These are phyloP conservation scores for Brassica cretica DNA, from an alignment of 345 rosid genomes.

Conservation along the genomic window DNA sequence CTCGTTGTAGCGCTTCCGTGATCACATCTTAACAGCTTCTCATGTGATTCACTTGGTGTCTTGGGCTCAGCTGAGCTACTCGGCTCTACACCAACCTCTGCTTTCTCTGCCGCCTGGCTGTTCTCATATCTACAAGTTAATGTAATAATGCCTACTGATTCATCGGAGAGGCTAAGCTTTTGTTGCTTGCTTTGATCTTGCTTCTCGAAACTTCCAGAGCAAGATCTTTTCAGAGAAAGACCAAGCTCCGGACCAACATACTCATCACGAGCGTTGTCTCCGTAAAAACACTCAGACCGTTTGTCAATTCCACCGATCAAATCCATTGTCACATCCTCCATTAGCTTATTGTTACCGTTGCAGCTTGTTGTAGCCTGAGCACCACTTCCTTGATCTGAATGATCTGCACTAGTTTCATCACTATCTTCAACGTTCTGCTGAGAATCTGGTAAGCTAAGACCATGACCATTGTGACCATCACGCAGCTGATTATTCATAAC, in stretches of 20 bases:
- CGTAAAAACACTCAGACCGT: constrained; percentile 10
- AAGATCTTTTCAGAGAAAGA: constrained; percentile 55
- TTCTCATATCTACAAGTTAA: constrained; percentile 50
- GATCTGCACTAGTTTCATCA: constrained; percentile 50
- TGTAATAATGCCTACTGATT: neutral
- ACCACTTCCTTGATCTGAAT: constrained; percentile 56
- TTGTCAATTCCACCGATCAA: constrained; percentile 60
- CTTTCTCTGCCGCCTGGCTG: constrained; percentile 37
- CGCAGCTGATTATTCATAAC: constrained; percentile 41
- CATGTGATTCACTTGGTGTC: constrained; percentile 41
- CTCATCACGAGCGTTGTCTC: constrained; percentile 31
- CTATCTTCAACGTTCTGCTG: constrained; percentile 46
- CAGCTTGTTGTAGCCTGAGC: constrained; percentile 36
- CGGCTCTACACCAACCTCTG: constrained; percentile 31
- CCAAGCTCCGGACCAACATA: constrained; percentile 50
- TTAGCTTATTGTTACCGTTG: constrained; percentile 21
- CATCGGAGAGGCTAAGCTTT: constrained; percentile 53
- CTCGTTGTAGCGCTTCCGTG: constrained; percentile 35
- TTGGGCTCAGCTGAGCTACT: constrained; percentile 39
- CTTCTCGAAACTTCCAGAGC: constrained; percentile 40
- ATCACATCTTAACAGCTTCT: constrained; percentile 36
- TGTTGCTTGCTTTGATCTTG: constrained; percentile 43
- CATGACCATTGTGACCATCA: constrained; percentile 36
- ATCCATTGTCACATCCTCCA: constrained; percentile 47
- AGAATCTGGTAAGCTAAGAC: constrained; percentile 39